phyloP scores from a whole-genome alignment of 1,284 basidiomycete genomes.

The Butyriboletus appendiculatus region DNA sequence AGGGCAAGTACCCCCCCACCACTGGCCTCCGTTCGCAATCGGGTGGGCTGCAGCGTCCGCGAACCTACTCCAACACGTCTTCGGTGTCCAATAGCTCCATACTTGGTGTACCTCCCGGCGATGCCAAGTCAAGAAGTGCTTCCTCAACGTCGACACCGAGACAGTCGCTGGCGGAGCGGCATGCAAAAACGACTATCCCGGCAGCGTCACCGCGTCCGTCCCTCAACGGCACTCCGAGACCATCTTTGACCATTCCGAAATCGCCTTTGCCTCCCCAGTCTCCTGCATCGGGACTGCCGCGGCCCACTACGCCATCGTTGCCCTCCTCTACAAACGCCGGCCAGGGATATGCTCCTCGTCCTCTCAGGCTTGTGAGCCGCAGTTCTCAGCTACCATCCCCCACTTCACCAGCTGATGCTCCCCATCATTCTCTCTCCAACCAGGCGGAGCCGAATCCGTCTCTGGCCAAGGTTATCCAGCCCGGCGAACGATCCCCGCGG shows the following conservation, averaged over 20 bases:
- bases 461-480: constrained; percentile 24
- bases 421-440: not conserved
- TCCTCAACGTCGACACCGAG: constrained; percentile 16
- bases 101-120: constrained; percentile 3
- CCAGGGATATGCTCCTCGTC: constrained; percentile 25
- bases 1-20: constrained; percentile 21
- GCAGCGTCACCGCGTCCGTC: constrained; percentile 20
- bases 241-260: constrained; percentile 31
- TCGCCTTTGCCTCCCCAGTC: constrained; percentile 18
- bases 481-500: constrained; percentile 34
- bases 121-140: constrained; percentile 2
- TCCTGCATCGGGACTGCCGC: constrained; percentile 19
- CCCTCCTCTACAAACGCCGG: not conserved
- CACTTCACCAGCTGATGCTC: constrained; percentile 14
- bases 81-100: constrained; percentile 29
- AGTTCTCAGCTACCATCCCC: constrained; percentile 16
- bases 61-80: constrained; percentile 30
- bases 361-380: constrained; percentile 25
- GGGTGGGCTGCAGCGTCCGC: constrained; percentile 21
- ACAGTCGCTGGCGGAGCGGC: constrained; percentile 15
- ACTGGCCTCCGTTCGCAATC: constrained; percentile 15
- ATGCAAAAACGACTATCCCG: constrained; percentile 13
- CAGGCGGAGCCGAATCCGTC: constrained; percentile 17
- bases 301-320: constrained; percentile 23
- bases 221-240: constrained; percentile 19